These are phyloP conservation scores for Xylaria flabelliformis DNA, from an alignment of 495 filamentous ascomycete genomes.

Conservation along the genomic window DNA sequence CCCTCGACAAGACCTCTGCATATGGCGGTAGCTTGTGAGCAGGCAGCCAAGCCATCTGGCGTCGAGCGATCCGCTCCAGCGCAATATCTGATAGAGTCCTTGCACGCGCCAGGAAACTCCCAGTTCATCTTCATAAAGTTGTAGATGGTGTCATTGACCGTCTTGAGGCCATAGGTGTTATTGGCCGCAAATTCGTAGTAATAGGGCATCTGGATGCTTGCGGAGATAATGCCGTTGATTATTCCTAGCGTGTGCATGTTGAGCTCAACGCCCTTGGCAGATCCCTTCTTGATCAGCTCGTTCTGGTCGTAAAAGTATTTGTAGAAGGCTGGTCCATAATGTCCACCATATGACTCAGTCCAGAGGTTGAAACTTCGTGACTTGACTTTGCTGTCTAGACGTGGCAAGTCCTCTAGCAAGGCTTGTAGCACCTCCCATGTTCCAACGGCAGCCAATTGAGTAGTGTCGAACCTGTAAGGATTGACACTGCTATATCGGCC, in stretches of 20 bases:
- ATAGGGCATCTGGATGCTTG: conserved; percentile 65
- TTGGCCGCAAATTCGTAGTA: conserved; percentile 71
- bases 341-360: conserved; percentile 62
- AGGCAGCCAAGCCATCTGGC: conserved; percentile 41
- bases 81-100: conserved; percentile 53
- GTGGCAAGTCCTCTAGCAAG: conserved; percentile 43
- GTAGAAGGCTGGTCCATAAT: conserved; percentile 62
- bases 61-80: conserved; percentile 42
- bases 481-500: conserved; percentile 42
- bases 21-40: conserved; percentile 53
- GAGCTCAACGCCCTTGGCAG: conserved; percentile 54
- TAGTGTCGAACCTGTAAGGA: conserved; percentile 47
- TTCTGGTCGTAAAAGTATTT: conserved; percentile 65
- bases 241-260: conserved; percentile 62
- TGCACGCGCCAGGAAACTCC: conserved; percentile 51
- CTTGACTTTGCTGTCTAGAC: conserved; percentile 44
- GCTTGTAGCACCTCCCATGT: conserved; percentile 55
- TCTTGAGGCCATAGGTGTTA: conserved; percentile 76
- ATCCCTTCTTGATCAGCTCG: conserved; percentile 51
- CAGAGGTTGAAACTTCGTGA: conserved; percentile 62
- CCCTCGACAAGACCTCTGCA: conserved; percentile 52
- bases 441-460: conserved; percentile 55
- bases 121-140: conserved; percentile 52
- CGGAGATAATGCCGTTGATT: conserved; percentile 76
- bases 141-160: conserved; percentile 57